Evolutionary conservation across 495 filamentous ascomycete species (phyloP), one percentile per base, ranked within the genome.

Genomic region (Penicillium crystallinum): DNA sequence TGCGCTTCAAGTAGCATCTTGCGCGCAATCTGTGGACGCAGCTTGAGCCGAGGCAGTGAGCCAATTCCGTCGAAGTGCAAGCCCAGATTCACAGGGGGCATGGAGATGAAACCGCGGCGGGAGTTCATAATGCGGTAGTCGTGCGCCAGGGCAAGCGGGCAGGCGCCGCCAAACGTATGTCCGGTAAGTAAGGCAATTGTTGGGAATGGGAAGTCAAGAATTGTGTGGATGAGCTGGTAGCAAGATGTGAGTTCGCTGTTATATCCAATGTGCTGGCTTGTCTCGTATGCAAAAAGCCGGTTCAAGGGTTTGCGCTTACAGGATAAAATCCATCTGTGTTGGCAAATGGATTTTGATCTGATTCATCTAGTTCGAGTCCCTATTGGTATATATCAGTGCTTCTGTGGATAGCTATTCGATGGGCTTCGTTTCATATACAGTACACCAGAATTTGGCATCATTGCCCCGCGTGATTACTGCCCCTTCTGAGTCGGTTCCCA

Each of bases 51-150:
- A 9, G 73, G 75, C 8, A 80, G 57, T 2, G 66, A 46, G 19
- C 77, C 77, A 27, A 80, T 78, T 0, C 76, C 76, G 8, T 70
- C 69, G 49, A 79, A 78, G 46, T 77, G 74, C 23, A 80, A 63
- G 0, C 77, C 77, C 1, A 80, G 64, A 49, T 80, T 67, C 6
- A 78, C 71, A 0, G 76, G 74, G 0, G 77, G 77, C 73, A 80
- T 77, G 23, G 58, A 72, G 36, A 70, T 58, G 59, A 75, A 79
- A 19, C 76, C 76, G 3, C 76, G 69, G 27, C 64, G 59, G 9
- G 72, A 66, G 52, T 78, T 79, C 75, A 79, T 79, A 47, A 79
- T 61, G 12, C 76, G 68, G 54, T 78, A 79, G 48, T 79, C 76
- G 43, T 78, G 75, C 5, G 72, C 67, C 2, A 79, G 55, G 0